phyloP scores from a whole-genome alignment of 495 filamentous ascomycete species.

The Lasiosphaeria miniovina region DNA sequence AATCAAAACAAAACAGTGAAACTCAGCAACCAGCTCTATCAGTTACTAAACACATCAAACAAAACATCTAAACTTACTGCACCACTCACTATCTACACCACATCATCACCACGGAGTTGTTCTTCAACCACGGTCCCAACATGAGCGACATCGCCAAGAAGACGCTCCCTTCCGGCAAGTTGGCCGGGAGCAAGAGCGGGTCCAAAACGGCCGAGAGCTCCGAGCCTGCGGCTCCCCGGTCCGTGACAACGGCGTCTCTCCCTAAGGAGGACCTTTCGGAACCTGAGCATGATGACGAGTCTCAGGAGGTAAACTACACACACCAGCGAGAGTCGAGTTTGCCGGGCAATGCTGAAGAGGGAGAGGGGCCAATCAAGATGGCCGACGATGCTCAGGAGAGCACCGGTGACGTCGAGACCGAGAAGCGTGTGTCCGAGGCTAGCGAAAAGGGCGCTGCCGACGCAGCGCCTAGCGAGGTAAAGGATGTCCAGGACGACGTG shows the following conservation, averaged over 20 bases:
- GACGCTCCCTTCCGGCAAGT: conserved; percentile 24
- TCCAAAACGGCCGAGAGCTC: conserved; percentile 19
- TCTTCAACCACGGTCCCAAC: conserved; percentile 5
- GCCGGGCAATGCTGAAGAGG: conserved; percentile 17
- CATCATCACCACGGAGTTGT: background rate
- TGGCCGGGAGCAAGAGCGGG: conserved; percentile 21
- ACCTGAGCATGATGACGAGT: background rate
- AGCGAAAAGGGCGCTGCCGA: no score
- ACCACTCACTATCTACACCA: conserved; percentile 2
- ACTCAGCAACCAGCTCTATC: no score
- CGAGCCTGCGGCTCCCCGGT: conserved; percentile 12
- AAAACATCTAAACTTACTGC: no score
- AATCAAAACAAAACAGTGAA: no score
- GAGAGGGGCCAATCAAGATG: conserved; percentile 16
- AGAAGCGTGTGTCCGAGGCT: no score
- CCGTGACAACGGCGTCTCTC: conserved; percentile 13
- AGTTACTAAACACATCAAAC: no score
- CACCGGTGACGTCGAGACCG: no score
- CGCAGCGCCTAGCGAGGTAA: no score
- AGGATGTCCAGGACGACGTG: background rate
- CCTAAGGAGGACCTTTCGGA: conserved; percentile 9
- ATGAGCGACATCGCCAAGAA: conserved; percentile 33
- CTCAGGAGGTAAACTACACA: conserved; percentile 19
- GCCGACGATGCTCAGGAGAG: conserved; percentile 2
- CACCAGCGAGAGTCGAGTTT: conserved; percentile 19